phyloP scores from a whole-genome alignment of 176 grass and related monocot genomes.

The Triticum urartu region DNA sequence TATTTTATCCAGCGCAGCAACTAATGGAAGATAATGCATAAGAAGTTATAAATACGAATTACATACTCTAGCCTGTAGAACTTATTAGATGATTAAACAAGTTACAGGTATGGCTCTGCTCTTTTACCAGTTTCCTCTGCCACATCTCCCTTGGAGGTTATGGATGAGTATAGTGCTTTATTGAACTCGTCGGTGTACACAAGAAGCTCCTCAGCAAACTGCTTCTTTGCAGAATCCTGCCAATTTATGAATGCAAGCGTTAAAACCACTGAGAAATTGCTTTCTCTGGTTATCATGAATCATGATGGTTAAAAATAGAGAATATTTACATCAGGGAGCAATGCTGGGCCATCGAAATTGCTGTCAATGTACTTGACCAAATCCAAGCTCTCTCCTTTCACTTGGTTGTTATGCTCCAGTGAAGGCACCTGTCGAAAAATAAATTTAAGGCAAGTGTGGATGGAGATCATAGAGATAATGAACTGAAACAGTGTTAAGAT shows the following conservation, averaged over 20 bases:
- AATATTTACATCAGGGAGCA: conserved; percentile 71
- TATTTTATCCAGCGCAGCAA: conserved; percentile 73
- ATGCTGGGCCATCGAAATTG: conserved; percentile 64
- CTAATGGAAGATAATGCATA: conserved; percentile 33
- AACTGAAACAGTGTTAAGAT: no score
- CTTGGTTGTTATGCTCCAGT: conserved; percentile 84
- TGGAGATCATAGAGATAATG: no score
- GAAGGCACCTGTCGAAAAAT: conserved; percentile 56
- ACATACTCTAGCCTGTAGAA: background rate
- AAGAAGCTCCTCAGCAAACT: conserved; percentile 79
- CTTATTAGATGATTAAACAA: background rate
- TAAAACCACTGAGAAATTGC: background rate
- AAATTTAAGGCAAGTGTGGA: background rate
- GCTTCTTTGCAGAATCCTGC: conserved; percentile 65
- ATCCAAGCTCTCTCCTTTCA: conserved; percentile 92
- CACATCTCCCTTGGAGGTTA: conserved; percentile 50
- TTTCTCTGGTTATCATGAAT: background rate
- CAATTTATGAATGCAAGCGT: background rate
- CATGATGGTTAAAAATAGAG: background rate
- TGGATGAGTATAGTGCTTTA: conserved; percentile 26
- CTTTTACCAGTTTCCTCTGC: conserved; percentile 46
- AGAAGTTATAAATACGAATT: conserved; percentile 17
- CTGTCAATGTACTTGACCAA: conserved; percentile 74
- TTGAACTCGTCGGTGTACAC: conserved; percentile 50
- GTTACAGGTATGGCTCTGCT: background rate